A percentile compares a stretch with the other conserved stretches of the same genome.
Conservation (phyloP, 495 filamentous ascomycete genomes). For the Friedmanniomyces endolithicus region DNA sequence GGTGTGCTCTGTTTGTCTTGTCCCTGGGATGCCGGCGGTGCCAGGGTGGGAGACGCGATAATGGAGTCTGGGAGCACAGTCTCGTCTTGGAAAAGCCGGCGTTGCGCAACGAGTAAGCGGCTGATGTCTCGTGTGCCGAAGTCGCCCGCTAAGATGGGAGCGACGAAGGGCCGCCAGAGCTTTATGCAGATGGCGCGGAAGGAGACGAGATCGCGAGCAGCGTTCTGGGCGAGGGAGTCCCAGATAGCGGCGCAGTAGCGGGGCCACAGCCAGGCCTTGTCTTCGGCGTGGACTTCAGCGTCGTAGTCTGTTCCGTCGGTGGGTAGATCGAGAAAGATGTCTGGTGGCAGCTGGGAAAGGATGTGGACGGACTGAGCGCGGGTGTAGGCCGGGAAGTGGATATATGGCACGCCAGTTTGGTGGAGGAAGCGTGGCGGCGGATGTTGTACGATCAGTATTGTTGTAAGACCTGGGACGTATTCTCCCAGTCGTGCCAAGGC, state of each 20-base stretch:
- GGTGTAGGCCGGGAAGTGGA: conserved; percentile 77
- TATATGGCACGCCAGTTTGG: conserved; percentile 57
- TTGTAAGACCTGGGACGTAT: conserved; percentile 71
- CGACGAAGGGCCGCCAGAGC: conserved; percentile 59
- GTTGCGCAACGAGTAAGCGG: conserved; percentile 60
- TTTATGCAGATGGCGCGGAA: conserved; percentile 45
- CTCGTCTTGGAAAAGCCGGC: conserved; percentile 67
- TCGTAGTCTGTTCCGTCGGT: conserved; percentile 33
- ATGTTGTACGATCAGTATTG: conserved; percentile 63
- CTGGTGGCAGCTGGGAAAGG: conserved; percentile 40
- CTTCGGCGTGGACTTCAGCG: conserved; percentile 40
- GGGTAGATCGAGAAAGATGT: conserved; percentile 33
- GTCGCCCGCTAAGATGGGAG: conserved; percentile 50
- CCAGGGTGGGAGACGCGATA: background rate
- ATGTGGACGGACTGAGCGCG: conserved; percentile 66
- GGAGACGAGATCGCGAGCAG: conserved; percentile 50
- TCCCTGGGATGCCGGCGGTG: background rate
- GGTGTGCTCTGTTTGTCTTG: background rate
- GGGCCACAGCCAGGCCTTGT: conserved; percentile 51
- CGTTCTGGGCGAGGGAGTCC: conserved; percentile 56
- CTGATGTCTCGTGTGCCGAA: conserved; percentile 69
- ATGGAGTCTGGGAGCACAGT: conserved; percentile 57
- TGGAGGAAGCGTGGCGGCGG: conserved; percentile 62
- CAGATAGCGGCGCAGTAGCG: conserved; percentile 62
- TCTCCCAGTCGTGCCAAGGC: conserved; percentile 69